A percentile compares a stretch with the other conserved stretches of the same genome.
Evolutionary conservation across 352 stramenopile genomes (phyloP).

Genomic region (Vaucheria bursata): DNA sequence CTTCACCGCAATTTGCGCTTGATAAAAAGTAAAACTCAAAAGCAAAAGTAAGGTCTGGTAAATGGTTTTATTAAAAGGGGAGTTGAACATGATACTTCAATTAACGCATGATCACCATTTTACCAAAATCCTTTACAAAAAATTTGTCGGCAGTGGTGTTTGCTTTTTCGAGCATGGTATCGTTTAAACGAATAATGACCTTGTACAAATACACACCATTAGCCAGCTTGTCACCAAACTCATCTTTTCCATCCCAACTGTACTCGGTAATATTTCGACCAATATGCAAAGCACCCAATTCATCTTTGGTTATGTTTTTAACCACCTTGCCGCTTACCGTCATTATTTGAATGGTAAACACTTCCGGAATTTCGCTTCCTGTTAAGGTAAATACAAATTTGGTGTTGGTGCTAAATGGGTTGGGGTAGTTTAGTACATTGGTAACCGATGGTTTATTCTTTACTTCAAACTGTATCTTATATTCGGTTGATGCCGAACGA

Average conservation of each 20-base stretch:
- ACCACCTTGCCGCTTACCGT: background rate
- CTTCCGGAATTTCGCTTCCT: background rate
- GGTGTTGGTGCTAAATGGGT: background rate
- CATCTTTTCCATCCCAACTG: background rate
- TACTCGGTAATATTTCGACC: background rate
- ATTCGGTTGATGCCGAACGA: background rate
- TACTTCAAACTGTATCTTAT: background rate
- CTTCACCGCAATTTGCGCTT: too few relatives aligned
- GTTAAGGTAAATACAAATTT: background rate
- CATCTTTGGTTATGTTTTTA: background rate
- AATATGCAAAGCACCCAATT: background rate
- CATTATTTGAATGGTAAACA: background rate
- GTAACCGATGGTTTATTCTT: background rate
- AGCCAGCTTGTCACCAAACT: background rate
- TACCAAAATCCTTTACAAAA: background rate
- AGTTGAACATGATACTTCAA: too few relatives aligned
- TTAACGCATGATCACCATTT: too few relatives aligned
- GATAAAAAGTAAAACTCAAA: too few relatives aligned
- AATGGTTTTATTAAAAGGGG: too few relatives aligned
- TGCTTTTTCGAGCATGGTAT: background rate
- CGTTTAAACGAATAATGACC: background rate
- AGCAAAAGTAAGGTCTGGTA: too few relatives aligned
- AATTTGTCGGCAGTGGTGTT: background rate
- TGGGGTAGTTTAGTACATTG: background rate
- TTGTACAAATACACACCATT: slow-evolving; percentile 1